Percentiles rank a stretch among this genome's conserved stretches.
phyloP scores from a whole-genome alignment of 2,329 filamentous ascomycete genomes.

The Aspergillus awamori region DNA sequence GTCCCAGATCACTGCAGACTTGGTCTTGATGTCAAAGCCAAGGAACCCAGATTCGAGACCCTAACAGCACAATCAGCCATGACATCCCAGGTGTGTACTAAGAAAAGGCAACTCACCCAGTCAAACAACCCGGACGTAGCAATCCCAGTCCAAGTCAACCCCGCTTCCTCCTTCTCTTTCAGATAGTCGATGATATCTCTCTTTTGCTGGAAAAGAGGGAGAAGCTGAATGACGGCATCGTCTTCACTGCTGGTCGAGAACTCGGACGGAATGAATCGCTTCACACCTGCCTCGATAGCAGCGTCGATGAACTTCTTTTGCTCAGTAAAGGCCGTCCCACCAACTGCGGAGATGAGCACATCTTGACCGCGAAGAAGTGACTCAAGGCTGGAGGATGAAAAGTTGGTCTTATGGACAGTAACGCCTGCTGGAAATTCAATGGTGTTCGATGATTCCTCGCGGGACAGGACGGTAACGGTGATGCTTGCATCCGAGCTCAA shows the following conservation, averaged over 20 bases:
- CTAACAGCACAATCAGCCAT: slow-evolving; percentile 27
- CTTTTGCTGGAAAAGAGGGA: slow-evolving; percentile 32
- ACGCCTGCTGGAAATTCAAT: slow-evolving; percentile 24
- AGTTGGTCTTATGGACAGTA: slow-evolving; percentile 28
- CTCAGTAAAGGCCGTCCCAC: slow-evolving; percentile 25
- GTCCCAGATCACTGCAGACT: slow-evolving; percentile 60
- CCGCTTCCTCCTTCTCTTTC: slow-evolving; percentile 48
- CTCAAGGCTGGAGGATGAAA: slow-evolving; percentile 27
- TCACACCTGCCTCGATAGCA: slow-evolving; percentile 35
- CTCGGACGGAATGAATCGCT: slow-evolving; percentile 39
- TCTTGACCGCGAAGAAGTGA: slow-evolving; percentile 33
- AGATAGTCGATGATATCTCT: slow-evolving; percentile 54
- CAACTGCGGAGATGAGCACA: slow-evolving; percentile 34
- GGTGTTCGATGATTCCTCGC: slow-evolving; percentile 20
- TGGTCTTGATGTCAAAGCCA: slow-evolving; percentile 54
- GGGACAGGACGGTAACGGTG: slow-evolving; percentile 30
- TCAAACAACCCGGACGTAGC: slow-evolving; percentile 65
- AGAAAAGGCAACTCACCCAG: slow-evolving; percentile 42
- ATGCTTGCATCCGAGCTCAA: slow-evolving; percentile 22
- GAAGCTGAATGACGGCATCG: slow-evolving; percentile 25
- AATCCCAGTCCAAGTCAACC: slow-evolving; percentile 63
- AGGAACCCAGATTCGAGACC: slow-evolving; percentile 54
- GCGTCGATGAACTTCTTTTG: slow-evolving; percentile 39
- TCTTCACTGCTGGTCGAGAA: slow-evolving; percentile 34
- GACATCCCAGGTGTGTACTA: background rate